A percentile compares a stretch with the other conserved stretches of the same genome.
These are phyloP conservation scores for Plasmodium relictum DNA, from an alignment of 169 alveolate genomes.

Conservation along the genomic window DNA sequence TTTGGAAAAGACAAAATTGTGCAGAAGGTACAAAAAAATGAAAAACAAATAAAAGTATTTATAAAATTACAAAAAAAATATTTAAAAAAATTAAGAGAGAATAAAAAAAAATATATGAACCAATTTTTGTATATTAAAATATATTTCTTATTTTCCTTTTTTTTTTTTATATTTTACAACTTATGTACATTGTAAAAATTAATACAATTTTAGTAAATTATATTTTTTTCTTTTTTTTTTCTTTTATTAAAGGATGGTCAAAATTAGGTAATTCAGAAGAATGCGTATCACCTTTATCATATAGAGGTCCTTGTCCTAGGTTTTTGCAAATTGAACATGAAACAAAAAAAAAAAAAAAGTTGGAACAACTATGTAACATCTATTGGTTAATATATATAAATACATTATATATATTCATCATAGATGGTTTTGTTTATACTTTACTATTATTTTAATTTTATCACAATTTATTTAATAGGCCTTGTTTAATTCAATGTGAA, in stretches of 20 bases:
- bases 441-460: background rate
- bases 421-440: background rate
- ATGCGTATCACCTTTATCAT: slow-evolving; percentile 59
- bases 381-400: slow-evolving; percentile 20
- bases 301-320: slow-evolving; percentile 73
- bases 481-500: slow-evolving; percentile 50
- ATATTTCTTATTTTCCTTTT: background rate
- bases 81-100: background rate
- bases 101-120: background rate
- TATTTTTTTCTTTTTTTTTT: background rate
- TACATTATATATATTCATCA: background rate
- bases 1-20: slow-evolving; percentile 40
- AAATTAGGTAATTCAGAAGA: slow-evolving; percentile 29
- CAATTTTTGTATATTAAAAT: too few relatives aligned
- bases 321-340: slow-evolving; percentile 47
- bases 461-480: slow-evolving; percentile 26
- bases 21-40: slow-evolving; percentile 68
- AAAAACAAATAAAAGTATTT: too few relatives aligned
- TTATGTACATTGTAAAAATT: background rate
- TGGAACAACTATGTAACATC: slow-evolving; percentile 44
- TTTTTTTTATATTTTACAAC: background rate
- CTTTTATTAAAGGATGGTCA: slow-evolving; percentile 30
- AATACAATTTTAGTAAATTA: background rate
- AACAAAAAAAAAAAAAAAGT: slow-evolving; percentile 28
- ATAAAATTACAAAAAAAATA: too few relatives aligned